Percentiles rank a stretch among this genome's conserved stretches.
Evolutionary conservation across 2,329 filamentous ascomycete genomes (phyloP).

Genomic region (Paramyrothecium sp.): DNA sequence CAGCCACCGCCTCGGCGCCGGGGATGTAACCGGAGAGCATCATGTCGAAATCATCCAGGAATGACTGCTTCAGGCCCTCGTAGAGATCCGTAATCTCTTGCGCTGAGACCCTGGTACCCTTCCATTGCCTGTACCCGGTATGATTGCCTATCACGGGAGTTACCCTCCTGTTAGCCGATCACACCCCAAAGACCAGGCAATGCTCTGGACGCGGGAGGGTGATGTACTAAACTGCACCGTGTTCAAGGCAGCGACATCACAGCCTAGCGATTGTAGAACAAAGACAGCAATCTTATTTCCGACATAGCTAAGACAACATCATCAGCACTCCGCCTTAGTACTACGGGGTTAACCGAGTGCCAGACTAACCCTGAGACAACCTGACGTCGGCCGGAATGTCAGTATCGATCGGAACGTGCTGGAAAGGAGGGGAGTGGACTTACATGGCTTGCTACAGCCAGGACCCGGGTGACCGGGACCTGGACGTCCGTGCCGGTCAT

Average conservation of each 20-base stretch:
- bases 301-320: slow-evolving; percentile 74
- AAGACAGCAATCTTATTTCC: slow-evolving; percentile 97
- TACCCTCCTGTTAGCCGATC: slow-evolving; percentile 3
- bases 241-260: slow-evolving; percentile 90
- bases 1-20: slow-evolving; percentile 77
- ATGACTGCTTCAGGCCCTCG: slow-evolving; percentile 76
- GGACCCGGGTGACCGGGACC: slow-evolving; percentile 63
- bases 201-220: neutral
- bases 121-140: slow-evolving; percentile 86
- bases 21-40: slow-evolving; percentile 95
- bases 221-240: slow-evolving; percentile 91
- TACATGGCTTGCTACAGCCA: slow-evolving; percentile 96
- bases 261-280: slow-evolving; percentile 89
- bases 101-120: slow-evolving; percentile 78
- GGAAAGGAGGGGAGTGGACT: slow-evolving; percentile 26
- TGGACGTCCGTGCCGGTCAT: slow-evolving; percentile 19
- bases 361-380: slow-evolving; percentile 24
- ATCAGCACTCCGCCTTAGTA: slow-evolving; percentile 5
- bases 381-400: slow-evolving; percentile 6
- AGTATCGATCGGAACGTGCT: neutral
- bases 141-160: slow-evolving; percentile 74
- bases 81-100: slow-evolving; percentile 83
- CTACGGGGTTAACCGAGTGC: neutral
- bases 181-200: slow-evolving; percentile 6
- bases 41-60: slow-evolving; percentile 87